Base-by-base conservation (phyloP, 2,329 filamentous ascomycete genomes). In the Aspergillus quadrilineatus region DNA sequence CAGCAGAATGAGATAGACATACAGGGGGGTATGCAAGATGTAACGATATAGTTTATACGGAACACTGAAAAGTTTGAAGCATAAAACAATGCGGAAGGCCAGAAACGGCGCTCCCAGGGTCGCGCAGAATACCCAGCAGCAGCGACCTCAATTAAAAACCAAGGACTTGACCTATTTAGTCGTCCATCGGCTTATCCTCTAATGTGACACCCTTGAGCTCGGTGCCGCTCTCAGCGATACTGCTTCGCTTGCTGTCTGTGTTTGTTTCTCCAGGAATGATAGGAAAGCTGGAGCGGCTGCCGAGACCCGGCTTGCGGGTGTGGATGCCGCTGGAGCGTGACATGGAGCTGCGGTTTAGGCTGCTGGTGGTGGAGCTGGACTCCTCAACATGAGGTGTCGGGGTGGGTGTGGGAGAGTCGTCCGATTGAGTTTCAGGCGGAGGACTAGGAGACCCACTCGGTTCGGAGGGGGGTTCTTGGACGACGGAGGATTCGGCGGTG, bases 111-210 rank as follows among this genome's bases (percentile, higher is more conserved):
- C 15, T 30, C 14, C 22, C 3, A 22, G 22, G 22, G 22, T 22
- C 22, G 17, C 22, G 22, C 22, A 22, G 22, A 22, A 22, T 22
- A 22, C 22, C 22, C 22, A 22, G 22, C 22, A 22, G 22, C 22
- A 22, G 22, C 22, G 22, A 4, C 28, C 42, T 1, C 26, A 30
- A 28, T 28, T 8, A 10, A 10, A 10, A 5, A 37, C 5, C 34
- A 14, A 14, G 14, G n/a, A 22, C 10, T 12, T 12, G 12, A 15
- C 10, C 14, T 12, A 45, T 7, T 50, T 48, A 39, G 26, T 52
- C 87, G 74, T 90, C 87, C 86, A 91, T 90, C n/a, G 88, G 86
- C 73, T 84, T 86, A 71, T 92, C 89, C 67, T 85, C 85, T 67
- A 92, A 77, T 63, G 85, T 87, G 42, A 91, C 87, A 6, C 86